Conservation (phyloP, 1,284 basidiomycete genomes). For the Austropuccinia psidii region DNA sequence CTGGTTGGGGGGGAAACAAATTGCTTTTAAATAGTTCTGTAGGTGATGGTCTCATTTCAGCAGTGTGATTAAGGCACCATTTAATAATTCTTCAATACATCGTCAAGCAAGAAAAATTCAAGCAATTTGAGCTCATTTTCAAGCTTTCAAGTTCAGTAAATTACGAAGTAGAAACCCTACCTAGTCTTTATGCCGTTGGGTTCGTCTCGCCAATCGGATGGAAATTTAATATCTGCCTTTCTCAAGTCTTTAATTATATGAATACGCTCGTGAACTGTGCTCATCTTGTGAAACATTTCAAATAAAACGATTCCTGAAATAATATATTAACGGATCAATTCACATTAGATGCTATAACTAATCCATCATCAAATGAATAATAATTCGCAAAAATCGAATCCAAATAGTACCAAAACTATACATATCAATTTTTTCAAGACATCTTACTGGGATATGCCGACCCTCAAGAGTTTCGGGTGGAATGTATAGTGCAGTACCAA, state of each 20-base stretch:
- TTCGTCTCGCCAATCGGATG: conserved; percentile 57
- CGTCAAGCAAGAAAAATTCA: conserved; percentile 41
- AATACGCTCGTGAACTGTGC: conserved; percentile 64
- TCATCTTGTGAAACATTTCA: conserved; percentile 92
- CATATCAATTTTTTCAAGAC: conserved; percentile 78
- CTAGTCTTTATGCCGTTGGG: conserved; percentile 37
- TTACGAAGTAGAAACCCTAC: not conserved
- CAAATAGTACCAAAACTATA: conserved; percentile 74
- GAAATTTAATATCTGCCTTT: conserved; percentile 65
- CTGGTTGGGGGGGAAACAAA: conserved; percentile 47
- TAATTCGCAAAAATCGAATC: not conserved
- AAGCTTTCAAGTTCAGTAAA: conserved; percentile 56
- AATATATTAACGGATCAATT: not conserved
- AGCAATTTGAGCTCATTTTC: conserved; percentile 52
- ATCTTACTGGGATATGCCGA: conserved; percentile 54
- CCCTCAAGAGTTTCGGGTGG: conserved; percentile 64
- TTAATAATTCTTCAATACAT: conserved; percentile 58
- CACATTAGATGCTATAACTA: not conserved
- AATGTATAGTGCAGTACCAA: conserved; percentile 86
- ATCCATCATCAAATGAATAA: not conserved
- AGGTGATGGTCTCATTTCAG: conserved; percentile 60
- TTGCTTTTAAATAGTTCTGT: conserved; percentile 47
- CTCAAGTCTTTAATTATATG: conserved; percentile 70
- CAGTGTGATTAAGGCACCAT: conserved; percentile 74
- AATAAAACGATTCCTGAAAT: conserved; percentile 76